phyloP scores from a whole-genome alignment of 257 asterid genomes.

The Handroanthus guayacan region DNA sequence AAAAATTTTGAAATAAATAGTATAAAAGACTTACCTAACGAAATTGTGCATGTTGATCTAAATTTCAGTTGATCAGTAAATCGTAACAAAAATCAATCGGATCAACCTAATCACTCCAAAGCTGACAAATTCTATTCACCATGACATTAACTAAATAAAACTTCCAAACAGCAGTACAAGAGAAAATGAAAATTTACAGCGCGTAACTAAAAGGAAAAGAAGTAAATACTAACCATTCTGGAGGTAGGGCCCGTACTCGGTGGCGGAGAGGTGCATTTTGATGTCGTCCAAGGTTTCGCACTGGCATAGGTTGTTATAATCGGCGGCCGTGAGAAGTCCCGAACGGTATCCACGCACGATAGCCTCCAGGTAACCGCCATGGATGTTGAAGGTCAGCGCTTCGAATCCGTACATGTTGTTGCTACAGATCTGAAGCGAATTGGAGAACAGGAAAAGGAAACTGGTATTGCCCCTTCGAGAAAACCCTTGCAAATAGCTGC shows the following conservation, averaged over 20 bases:
- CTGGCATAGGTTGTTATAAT: conserved; percentile 84
- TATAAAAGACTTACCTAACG: neutral
- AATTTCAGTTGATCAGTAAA: conserved; percentile 27
- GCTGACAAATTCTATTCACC: neutral
- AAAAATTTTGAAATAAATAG: neutral
- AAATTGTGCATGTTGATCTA: conserved; percentile 3
- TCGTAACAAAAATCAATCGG: conserved; percentile 21
- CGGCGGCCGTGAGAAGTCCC: conserved; percentile 82
- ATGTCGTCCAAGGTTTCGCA: conserved; percentile 83
- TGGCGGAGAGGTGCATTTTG: conserved; percentile 94
- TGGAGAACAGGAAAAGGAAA: conserved; percentile 25
- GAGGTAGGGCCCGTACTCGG: conserved; percentile 84
- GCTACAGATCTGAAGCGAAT: conserved; percentile 58
- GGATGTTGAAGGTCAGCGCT: conserved; percentile 86
- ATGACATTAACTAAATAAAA: neutral
- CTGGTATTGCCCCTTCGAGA: conserved; percentile 28
- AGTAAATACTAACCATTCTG: conserved; percentile 63
- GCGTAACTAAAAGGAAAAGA: neutral
- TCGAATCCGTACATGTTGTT: conserved; percentile 82
- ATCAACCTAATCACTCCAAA: conserved; percentile 14
- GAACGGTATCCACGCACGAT: conserved; percentile 80
- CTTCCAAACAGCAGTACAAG: neutral
- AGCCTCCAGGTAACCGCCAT: conserved; percentile 87
- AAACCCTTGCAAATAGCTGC: conserved; percentile 24
- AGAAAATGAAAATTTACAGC: neutral